Base-by-base conservation (phyloP, 352 stramenopile genomes). In the Pseudoperonospora humuli region DNA sequence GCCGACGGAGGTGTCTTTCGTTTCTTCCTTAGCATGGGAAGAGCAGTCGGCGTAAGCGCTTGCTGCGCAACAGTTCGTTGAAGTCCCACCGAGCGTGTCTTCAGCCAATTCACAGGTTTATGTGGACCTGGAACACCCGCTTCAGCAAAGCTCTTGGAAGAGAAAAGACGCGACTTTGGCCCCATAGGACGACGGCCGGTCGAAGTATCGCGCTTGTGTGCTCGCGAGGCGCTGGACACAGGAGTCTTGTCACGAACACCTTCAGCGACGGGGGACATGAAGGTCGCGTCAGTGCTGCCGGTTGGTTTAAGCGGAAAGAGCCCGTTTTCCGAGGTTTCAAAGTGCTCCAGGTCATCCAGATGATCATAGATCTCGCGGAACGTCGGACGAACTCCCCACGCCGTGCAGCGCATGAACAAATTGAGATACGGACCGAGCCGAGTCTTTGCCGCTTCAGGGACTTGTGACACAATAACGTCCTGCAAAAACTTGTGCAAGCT, bases 301-400 rank as follows among this genome's bases (percentile, higher is more conserved):
- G 39, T 65, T 7, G 79, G 79, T 45, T 88, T 87, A 1, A 92
- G 43, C 17, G 79, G 79, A 53, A 92, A 92, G 20, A 81, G 55
- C 0, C 76, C 76, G 25, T 84, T 89, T 34, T 89, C 79, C 2
- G 65, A 72, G 0, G 60, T 78, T 28, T 89, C 75, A 54, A 92
- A 92, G 55, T 84, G 75, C 45, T 85, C 66, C 13, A 92, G 41
- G 35, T 86, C 70, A 25, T 89, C 75, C 42, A 92, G 28, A 25
- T 92, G 75, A 18, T 87, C 76, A 40, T 76, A 73, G 41, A 92
- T 88, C 50, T 84, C 73, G 15, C 69, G 70, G 61, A 92, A 92
- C 0, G 75, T 71, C 23, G 79, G 79, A 24, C 79, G 76, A 21
- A 92, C 76, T 21, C 76, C 79, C 79, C 79, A 92, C 3, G 53